Evolutionary conservation across 306 rosid genomes (phyloP).

Genomic region (Fragaria iinumae): DNA sequence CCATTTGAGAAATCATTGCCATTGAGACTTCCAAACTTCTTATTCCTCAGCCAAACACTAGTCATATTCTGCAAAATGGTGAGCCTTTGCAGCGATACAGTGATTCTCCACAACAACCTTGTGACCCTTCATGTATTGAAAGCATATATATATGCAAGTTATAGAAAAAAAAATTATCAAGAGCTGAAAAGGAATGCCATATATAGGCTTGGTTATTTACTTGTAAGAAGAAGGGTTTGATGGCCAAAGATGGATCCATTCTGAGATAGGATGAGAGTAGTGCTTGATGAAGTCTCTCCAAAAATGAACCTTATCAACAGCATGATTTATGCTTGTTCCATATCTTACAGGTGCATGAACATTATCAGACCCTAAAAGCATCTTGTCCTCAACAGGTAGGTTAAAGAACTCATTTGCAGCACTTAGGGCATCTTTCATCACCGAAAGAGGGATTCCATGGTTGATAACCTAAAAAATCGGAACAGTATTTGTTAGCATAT

Average conservation of each 20-base stretch:
- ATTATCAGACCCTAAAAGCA: slow-evolving; percentile 38
- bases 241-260: slow-evolving; percentile 61
- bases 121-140: no score
- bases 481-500: not conserved
- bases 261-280: slow-evolving; percentile 48
- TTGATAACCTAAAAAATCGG: slow-evolving; percentile 38
- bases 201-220: slow-evolving; percentile 23
- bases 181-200: not conserved
- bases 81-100: no score
- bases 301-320: slow-evolving; percentile 36
- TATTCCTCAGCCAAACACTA: no score
- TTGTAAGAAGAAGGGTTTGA: slow-evolving; percentile 45
- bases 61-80: no score
- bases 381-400: slow-evolving; percentile 47
- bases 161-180: not conserved
- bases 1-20: not conserved
- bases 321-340: slow-evolving; percentile 54
- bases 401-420: slow-evolving; percentile 50
- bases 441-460: slow-evolving; percentile 39
- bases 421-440: slow-evolving; percentile 32
- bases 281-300: slow-evolving; percentile 68
- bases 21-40: not conserved
- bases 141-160: not conserved
- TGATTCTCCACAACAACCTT: no score
- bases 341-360: slow-evolving; percentile 50